Base-by-base conservation (phyloP, 2,329 filamentous ascomycete species). In the Hypoxylon sp. region DNA sequence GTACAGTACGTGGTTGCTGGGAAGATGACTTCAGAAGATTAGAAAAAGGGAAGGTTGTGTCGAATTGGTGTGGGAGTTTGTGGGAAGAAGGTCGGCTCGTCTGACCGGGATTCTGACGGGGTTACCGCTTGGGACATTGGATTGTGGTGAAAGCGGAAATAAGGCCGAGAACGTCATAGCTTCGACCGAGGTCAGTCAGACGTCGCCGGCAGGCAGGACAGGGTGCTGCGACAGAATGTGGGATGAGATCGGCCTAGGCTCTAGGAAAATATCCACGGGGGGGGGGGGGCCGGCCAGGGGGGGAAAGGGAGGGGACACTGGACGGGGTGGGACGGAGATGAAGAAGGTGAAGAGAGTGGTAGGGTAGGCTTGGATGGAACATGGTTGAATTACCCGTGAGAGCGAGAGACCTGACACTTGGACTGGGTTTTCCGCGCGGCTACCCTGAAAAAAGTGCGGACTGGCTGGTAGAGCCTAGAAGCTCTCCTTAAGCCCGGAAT, bases 41-140 rank as follows among this genome's bases (percentile, higher is more conserved):
- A n/a, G n/a, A n/a, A 55, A 58, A 53, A 49, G 43, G 51, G 55
- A 58, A 58, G 55, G 55, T 58, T 55, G 55, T 55, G 51, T 55
- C 51, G 51, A 40, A 38, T 16, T 42, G 55, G 47, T 31, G 47
- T 49, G 55, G 47, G 42, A 35, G 29, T 13, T 19, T 11, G 8
- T 5, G 17, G 9, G 9, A 43, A 31, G 27, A 44, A 43, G 29
- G 34, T 55, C 55, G 47, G 55, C 19, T 58, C 46, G 47, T 48
- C 43, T 49, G 51, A 50, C 51, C 47, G 46, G 51, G 55, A 48
- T 49, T 30, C 40, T 46, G n/a, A 55, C 47, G 43, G 51, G 51
- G 55, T 48, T 51, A 31, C 41, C 47, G 51, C 55, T 51, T 58
- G 38, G 51, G 47, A n/a, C n/a, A n/a, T n/a, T n/a, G n/a, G 51